Conservation (phyloP, 192 early-diverging fungal species). For the Backusella westeae region DNA sequence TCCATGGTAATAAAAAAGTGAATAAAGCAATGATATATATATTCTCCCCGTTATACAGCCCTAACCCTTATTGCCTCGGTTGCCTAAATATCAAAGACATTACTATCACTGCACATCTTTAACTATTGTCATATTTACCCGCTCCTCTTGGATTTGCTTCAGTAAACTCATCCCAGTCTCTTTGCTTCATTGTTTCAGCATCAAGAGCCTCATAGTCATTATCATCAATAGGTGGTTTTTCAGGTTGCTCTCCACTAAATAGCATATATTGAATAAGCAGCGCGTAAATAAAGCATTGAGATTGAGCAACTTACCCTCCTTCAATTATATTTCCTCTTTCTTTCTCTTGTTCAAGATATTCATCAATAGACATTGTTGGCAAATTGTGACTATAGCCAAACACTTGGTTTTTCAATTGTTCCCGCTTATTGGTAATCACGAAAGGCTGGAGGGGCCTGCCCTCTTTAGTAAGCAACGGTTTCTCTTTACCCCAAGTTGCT, state of each 20-base stretch:
- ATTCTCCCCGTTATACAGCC: not conserved
- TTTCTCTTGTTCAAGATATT: slow-evolving; percentile 86
- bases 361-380: slow-evolving; percentile 96
- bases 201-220: slow-evolving; percentile 78
- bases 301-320: slow-evolving; percentile 60
- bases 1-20: too few species aligned
- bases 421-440: slow-evolving; percentile 76
- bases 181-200: slow-evolving; percentile 79
- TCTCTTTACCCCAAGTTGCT: slow-evolving; percentile 8
- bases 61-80: slow-evolving; percentile 32
- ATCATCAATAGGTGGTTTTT: slow-evolving; percentile 73
- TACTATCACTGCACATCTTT: slow-evolving; percentile 1
- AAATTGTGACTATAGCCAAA: slow-evolving; percentile 79
- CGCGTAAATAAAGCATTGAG: not conserved
- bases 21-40: too few species aligned
- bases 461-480: slow-evolving; percentile 42
- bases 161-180: slow-evolving; percentile 92
- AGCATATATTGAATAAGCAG: not conserved
- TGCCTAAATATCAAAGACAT: slow-evolving; percentile 1
- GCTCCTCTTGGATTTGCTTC: slow-evolving; percentile 72
- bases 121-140: slow-evolving; percentile 48
- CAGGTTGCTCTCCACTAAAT: slow-evolving; percentile 54
- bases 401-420: slow-evolving; percentile 74
- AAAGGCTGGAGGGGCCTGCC: slow-evolving; percentile 81
- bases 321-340: slow-evolving; percentile 86